Conservation (phyloP, 2,329 filamentous ascomycete species). For the Neodidymelliopsis sp. region DNA sequence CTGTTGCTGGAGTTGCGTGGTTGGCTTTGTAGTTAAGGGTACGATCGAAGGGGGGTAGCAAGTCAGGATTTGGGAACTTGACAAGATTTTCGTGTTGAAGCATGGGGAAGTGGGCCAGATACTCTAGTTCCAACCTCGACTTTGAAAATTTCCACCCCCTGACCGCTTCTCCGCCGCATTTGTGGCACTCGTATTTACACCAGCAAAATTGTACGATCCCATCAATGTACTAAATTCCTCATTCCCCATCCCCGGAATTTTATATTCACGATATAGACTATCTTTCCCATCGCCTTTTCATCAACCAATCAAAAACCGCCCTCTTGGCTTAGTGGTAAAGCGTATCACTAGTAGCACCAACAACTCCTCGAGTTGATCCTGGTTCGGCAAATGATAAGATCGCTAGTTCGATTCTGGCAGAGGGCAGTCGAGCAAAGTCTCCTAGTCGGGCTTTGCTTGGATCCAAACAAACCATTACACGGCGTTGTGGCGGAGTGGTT, state of each 20-base stretch:
- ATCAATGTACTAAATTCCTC: neutral
- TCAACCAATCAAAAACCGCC: constrained; percentile 18
- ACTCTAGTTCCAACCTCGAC: neutral
- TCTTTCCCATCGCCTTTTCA: neutral
- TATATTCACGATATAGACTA: neutral
- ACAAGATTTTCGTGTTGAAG: neutral
- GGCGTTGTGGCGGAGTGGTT: constrained; percentile 51
- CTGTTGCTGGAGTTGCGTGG: constrained; percentile 3
- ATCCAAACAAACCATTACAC: neutral
- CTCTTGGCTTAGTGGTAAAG: constrained; percentile 24
- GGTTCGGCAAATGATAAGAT: constrained; percentile 16
- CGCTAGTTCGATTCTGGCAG: constrained; percentile 21
- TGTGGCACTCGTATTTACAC: too few species aligned
- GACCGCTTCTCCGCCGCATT: neutral
- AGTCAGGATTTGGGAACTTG: too few species aligned
- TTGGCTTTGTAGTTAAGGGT: constrained; percentile 14
- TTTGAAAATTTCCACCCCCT: neutral
- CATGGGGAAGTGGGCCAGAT: neutral
- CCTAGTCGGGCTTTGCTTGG: constrained; percentile 8
- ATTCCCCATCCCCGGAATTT: neutral
- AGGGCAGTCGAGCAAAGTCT: constrained; percentile 9
- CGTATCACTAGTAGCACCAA: constrained; percentile 16
- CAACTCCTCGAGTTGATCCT: neutral
- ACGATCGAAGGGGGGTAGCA: too few species aligned
- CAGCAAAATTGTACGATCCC: neutral